Conservation (phyloP, 768 basidiomycete species). For the Stropharia rugosoannulata region DNA sequence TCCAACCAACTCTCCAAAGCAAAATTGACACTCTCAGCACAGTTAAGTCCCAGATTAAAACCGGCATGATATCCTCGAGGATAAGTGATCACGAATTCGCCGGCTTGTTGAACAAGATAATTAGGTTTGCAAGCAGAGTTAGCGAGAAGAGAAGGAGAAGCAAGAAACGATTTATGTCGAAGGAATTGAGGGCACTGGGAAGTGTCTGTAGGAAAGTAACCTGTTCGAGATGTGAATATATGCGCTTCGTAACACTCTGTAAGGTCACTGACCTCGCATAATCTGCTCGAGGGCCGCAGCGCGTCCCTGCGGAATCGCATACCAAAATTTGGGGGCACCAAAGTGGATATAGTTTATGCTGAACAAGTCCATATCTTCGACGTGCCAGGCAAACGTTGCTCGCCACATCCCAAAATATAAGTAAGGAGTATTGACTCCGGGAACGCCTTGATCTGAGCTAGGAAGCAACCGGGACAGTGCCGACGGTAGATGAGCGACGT, state of each 20-base stretch:
- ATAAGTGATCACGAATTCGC: slow-evolving; percentile 96
- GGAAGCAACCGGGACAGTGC: slow-evolving; percentile 80
- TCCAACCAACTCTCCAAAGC: slow-evolving; percentile 94
- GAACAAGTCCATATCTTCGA: slow-evolving; percentile 99
- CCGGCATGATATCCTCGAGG: slow-evolving; percentile 96
- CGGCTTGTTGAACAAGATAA: slow-evolving; percentile 84
- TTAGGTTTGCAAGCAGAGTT: slow-evolving; percentile 83
- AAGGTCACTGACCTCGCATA: slow-evolving; percentile 67
- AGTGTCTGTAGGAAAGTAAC: slow-evolving; percentile 87
- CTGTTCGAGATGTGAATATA: slow-evolving; percentile 33
- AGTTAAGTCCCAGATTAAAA: slow-evolving; percentile 95
- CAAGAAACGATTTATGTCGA: slow-evolving; percentile 94
- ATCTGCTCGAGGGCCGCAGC: slow-evolving; percentile 81
- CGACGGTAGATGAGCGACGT: slow-evolving; percentile 90
- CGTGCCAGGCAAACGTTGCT: slow-evolving; percentile 98
- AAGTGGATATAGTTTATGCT: slow-evolving; percentile 99
- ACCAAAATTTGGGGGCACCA: slow-evolving; percentile 97
- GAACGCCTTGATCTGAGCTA: slow-evolving; percentile 64
- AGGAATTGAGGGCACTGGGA: slow-evolving; percentile 90
- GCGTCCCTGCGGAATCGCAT: slow-evolving; percentile 88
- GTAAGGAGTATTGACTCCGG: slow-evolving; percentile 97
- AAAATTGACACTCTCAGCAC: slow-evolving; percentile 97
- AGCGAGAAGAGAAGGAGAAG: slow-evolving; percentile 80
- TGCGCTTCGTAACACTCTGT: neutral
- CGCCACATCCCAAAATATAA: slow-evolving; percentile 99